Evolutionary conservation across 31 red algal species (phyloP).

Genomic region (Asparagopsis taxiformis): DNA sequence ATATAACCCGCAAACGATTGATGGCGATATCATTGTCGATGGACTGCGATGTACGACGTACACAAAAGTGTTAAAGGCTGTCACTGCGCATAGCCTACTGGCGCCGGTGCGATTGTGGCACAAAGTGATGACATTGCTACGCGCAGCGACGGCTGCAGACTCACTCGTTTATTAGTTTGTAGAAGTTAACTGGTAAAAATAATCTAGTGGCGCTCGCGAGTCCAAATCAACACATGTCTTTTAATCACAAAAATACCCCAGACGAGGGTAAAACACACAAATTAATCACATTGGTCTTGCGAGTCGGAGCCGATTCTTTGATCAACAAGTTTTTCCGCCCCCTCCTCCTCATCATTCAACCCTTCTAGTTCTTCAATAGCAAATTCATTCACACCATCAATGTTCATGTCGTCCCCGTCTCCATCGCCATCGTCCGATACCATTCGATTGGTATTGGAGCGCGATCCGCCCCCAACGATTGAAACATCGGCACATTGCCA

Average conservation of each 20-base stretch:
- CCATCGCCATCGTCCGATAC: too few relatives aligned
- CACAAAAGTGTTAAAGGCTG: conserved; percentile 25
- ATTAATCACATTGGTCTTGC: too few relatives aligned
- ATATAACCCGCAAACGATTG: conserved; percentile 77
- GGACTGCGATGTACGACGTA: conserved; percentile 43
- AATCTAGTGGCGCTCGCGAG: neutral
- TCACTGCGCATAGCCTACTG: conserved; percentile 37
- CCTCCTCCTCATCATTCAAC: neutral
- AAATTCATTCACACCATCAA: too few relatives aligned
- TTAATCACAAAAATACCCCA: neutral
- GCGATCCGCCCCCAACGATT: conserved; percentile 25
- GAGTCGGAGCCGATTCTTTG: too few relatives aligned
- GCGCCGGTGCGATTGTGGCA: conserved; percentile 18
- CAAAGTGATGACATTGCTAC: neutral
- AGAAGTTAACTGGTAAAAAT: neutral
- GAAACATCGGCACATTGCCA: conserved; percentile 63
- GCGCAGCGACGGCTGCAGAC: neutral
- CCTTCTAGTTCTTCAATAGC: neutral
- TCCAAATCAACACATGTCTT: neutral
- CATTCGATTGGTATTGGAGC: too few relatives aligned
- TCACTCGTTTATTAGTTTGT: neutral
- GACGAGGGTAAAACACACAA: too few relatives aligned
- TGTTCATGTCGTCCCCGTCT: too few relatives aligned
- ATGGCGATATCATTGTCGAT: conserved; percentile 69
- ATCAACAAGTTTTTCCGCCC: too few relatives aligned